phyloP scores from a whole-genome alignment of 306 rosid species.

The Cicer pinnatifidum region DNA sequence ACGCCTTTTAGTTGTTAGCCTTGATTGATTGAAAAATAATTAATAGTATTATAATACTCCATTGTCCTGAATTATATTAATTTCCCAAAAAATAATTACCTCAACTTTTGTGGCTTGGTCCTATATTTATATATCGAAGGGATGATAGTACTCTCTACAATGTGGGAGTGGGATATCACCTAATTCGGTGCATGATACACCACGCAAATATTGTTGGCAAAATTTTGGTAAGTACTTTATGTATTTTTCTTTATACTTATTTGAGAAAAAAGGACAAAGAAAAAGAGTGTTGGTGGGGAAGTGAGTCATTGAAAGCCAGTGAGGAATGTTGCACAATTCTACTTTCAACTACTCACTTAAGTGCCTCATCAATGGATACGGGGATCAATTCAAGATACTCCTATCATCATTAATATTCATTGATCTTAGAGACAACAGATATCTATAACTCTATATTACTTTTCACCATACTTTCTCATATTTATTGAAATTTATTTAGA shows the following conservation, averaged over 20 bases:
- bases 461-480: too few relatives aligned
- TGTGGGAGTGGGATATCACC: not conserved
- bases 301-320: not conserved
- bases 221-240: not conserved
- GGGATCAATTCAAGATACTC: not conserved
- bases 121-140: not conserved
- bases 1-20: not conserved
- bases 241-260: not conserved
- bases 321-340: constrained; percentile 16
- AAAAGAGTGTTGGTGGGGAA: constrained; percentile 16
- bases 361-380: not conserved
- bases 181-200: constrained; percentile 25
- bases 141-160: not conserved
- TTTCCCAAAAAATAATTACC: not conserved
- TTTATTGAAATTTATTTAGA: too few relatives aligned
- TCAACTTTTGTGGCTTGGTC: not conserved
- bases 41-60: not conserved
- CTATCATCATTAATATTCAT: not conserved
- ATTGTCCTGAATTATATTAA: not conserved
- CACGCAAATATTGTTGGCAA: constrained; percentile 8
- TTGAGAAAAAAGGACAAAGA: not conserved
- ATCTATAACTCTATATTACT: too few relatives aligned
- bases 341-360: not conserved
- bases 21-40: not conserved
- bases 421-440: too few relatives aligned